Base-by-base conservation (phyloP, 1,139 yeast species). In the Geotrichum reessii region DNA sequence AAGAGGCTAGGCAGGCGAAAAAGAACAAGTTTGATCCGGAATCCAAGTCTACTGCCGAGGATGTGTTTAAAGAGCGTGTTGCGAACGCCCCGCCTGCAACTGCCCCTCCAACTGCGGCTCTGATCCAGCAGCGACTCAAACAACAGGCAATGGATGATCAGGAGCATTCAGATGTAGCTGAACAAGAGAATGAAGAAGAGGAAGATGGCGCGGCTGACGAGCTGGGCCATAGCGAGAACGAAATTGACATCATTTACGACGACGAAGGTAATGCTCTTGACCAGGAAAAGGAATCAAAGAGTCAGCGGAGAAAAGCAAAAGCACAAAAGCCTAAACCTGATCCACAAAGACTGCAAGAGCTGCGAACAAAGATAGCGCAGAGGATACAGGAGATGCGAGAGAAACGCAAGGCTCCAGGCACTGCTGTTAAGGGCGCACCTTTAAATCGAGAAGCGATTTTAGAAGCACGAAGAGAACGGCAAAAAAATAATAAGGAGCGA, bases 351-450 rank as follows among this genome's bases (percentile, higher is more conserved):
- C 76, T 89, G 59, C 80, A 80, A 7, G 86, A 81, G 63, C 78
- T 93, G 62, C 81, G 90, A 66, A 84, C 82, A 31, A 84, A 86
- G 71, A 79, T 93, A 56, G 85, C 93, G 40, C 81, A 81, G 22
- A 88, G 85, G 71, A 92, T 93, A 64, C 81, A 78, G 61, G 77
- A 74, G 31, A 71, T 93, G 73, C 83, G 85, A 65, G 93, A 86
- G 61, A 87, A 83, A 72, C 83, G 99, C 69, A 92, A 87, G 68
- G 99, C 98, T 0, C 95, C 95, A 0, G 98, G 98, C 1, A 76
- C 93, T 0, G 86, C 83, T 51, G 84, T 79, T 17, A 78, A 81
- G 3, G 96, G 96, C 28, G 95, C 96, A 0, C 93, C 95, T 12
- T 81, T 85, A 76, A 81, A 71, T 58, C 67, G 80, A 52, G 79